A percentile compares a stretch with the other conserved stretches of the same genome.
Evolutionary conservation across 768 basidiomycete genomes (phyloP).

Genomic region (Phlebiopsis flavidoalba): DNA sequence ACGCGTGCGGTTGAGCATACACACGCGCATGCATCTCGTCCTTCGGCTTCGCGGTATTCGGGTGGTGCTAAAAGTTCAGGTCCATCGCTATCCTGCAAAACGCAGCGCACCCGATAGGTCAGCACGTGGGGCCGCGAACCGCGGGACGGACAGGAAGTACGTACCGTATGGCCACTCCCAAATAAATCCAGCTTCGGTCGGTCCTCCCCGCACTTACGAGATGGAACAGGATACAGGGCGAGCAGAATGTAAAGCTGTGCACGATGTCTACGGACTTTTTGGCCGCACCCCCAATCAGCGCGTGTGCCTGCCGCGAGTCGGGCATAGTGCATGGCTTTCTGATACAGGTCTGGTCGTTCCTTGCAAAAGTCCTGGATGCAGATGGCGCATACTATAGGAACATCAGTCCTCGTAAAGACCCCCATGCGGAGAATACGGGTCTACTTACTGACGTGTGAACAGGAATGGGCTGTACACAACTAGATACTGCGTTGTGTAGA

Average conservation of each 20-base stretch:
- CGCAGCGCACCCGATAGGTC: not conserved
- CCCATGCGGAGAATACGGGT: not conserved
- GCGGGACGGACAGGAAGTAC: conserved; percentile 10
- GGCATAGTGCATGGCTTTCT: conserved; percentile 67
- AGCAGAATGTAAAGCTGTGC: conserved; percentile 79
- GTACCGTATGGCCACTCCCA: conserved; percentile 83
- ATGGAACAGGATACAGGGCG: conserved; percentile 71
- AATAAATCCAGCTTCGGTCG: conserved; percentile 74
- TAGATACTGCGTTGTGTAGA: conserved; percentile 81
- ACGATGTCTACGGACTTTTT: conserved; percentile 73
- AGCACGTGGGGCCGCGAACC: not conserved
- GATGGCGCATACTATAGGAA: conserved; percentile 71
- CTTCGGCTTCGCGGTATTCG: conserved; percentile 57
- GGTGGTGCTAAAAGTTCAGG: conserved; percentile 82
- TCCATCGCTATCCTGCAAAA: conserved; percentile 76
- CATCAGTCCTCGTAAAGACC: not conserved
- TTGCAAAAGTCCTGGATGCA: conserved; percentile 77
- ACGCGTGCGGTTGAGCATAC: conserved; percentile 83
- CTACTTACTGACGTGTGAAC: conserved; percentile 81
- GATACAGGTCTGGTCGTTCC: conserved; percentile 65
- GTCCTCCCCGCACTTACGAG: conserved; percentile 84
- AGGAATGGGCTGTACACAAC: conserved; percentile 85
- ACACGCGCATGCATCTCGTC: conserved; percentile 83
- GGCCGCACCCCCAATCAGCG: conserved; percentile 54
- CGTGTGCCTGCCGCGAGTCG: conserved; percentile 74